Percentiles rank a stretch among this genome's conserved stretches.
phyloP scores from a whole-genome alignment of 805 yeast genomes.

The Yarrowia divulgata region DNA sequence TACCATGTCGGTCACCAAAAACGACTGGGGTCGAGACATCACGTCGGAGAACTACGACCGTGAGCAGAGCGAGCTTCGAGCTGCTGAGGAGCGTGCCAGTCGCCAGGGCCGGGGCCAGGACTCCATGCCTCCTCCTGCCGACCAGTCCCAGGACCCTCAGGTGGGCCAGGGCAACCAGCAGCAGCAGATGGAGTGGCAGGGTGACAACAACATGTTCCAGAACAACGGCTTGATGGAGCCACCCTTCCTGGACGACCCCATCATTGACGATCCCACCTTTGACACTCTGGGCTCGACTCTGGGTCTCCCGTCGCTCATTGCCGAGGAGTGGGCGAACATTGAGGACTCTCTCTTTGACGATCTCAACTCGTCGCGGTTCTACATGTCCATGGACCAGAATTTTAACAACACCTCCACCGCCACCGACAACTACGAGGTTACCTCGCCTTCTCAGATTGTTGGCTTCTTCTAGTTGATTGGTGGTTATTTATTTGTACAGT shows the following conservation, averaged over 20 bases:
- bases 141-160: slow-evolving; percentile 17
- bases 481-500: slow-evolving; percentile 38
- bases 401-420: slow-evolving; percentile 35
- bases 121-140: slow-evolving; percentile 18
- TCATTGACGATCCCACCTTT: slow-evolving; percentile 30
- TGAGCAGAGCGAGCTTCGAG: slow-evolving; percentile 30
- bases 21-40: slow-evolving; percentile 33
- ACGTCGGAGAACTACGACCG: slow-evolving; percentile 36
- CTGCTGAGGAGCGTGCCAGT: slow-evolving; percentile 23
- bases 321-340: slow-evolving; percentile 40
- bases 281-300: slow-evolving; percentile 38
- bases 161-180: slow-evolving; percentile 19
- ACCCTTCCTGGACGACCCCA: slow-evolving; percentile 22
- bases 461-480: slow-evolving; percentile 25
- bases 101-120: slow-evolving; percentile 15
- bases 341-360: slow-evolving; percentile 38
- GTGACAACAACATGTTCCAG: slow-evolving; percentile 29
- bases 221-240: slow-evolving; percentile 32
- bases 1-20: slow-evolving; percentile 32
- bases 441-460: slow-evolving; percentile 35
- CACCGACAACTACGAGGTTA: slow-evolving; percentile 27
- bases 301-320: slow-evolving; percentile 36
- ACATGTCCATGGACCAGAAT: slow-evolving; percentile 36
- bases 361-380: slow-evolving; percentile 36
- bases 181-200: slow-evolving; percentile 37